Evolutionary conservation across 176 grass and related monocot genomes (phyloP), one percentile per base, ranked within the genome.

Genomic region (Raddia distichophylla): DNA sequence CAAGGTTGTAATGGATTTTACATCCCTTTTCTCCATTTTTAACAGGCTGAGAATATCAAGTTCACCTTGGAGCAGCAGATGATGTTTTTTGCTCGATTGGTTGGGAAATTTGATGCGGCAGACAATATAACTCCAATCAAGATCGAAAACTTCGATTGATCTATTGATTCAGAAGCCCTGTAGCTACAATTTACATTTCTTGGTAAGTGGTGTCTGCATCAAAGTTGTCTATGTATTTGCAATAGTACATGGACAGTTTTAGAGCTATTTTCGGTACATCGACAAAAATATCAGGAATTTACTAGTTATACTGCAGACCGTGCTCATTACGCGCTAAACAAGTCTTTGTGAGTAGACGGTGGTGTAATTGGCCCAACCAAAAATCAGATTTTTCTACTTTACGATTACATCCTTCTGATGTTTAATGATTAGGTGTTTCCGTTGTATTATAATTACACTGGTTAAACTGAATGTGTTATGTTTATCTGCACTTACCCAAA

Each of bases 1-100:
- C 10, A 35, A 20, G n/a, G 16, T 82, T 73, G 3, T 55, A 33
- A 80, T 82, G 19, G 75, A 32, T 47, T 83, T 18, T 17, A 55
- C 58, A 15, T 11, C 15, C 33, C 48, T 65, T 63, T 43, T 19
- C 58, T 50, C 10, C 72, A 61, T 48, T 73, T 73, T 69, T 64
- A 85, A 69, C 88, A 98, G 95, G 88, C 92, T 33, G 88, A 93
- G 73, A 95, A 98, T 80, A 98, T 98, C 74, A 93, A 91, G 82
- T 95, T 98, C 50, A 98, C 92, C 16, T 74, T 98, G 84, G 95
- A 95, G 89, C 95, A 98, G 59, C 82, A 88, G 83, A 95, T 98
- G 95, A 11, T 95, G 45, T 95, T 98, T 64, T 93, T 95, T 82
- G 92, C 92, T 47, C 78, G 92, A 33, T 49, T 86, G 57, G 92